phyloP scores from a whole-genome alignment of 1,284 basidiomycete species.

The Ustilago trichophora region DNA sequence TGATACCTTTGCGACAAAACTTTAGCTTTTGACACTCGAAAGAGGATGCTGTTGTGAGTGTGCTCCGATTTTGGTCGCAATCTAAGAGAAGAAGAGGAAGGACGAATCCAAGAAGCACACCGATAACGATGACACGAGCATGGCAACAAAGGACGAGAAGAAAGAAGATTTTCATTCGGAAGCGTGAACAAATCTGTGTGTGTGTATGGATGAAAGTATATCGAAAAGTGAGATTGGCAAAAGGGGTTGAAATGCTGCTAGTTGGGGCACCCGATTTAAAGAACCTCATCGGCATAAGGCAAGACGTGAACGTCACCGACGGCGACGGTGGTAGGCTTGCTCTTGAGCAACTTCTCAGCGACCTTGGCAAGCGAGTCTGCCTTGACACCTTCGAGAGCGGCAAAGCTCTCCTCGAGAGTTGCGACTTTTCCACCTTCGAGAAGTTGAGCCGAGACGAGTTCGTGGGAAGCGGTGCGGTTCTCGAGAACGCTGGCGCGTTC shows the following conservation, averaged over 20 bases:
- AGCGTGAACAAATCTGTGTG: too few relatives aligned
- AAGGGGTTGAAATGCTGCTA: too few relatives aligned
- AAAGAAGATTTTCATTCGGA: too few relatives aligned
- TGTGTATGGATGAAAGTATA: background rate
- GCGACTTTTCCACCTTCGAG: conserved; percentile 45
- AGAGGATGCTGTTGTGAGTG: too few relatives aligned
- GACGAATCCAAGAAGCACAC: too few relatives aligned
- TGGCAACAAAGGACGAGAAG: too few relatives aligned
- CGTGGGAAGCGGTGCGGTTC: conserved; percentile 50
- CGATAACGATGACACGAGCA: too few relatives aligned
- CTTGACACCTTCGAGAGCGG: conserved; percentile 55
- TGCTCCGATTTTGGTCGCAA: too few relatives aligned
- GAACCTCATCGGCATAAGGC: conserved; percentile 64
- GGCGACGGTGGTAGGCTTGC: conserved; percentile 63
- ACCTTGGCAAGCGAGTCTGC: conserved; percentile 42
- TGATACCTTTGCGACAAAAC: too few relatives aligned
- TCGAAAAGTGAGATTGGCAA: background rate
- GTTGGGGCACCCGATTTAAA: too few relatives aligned
- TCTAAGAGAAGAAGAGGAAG: too few relatives aligned
- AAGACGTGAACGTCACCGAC: conserved; percentile 62
- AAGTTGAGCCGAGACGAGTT: conserved; percentile 53
- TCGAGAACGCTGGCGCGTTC: conserved; percentile 55
- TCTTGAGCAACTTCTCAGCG: conserved; percentile 61
- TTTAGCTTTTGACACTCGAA: too few relatives aligned
- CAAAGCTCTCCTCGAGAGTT: conserved; percentile 47